These are phyloP conservation scores for Perkinsus marinus DNA, from an alignment of 169 alveolate species.

Conservation along the genomic window DNA sequence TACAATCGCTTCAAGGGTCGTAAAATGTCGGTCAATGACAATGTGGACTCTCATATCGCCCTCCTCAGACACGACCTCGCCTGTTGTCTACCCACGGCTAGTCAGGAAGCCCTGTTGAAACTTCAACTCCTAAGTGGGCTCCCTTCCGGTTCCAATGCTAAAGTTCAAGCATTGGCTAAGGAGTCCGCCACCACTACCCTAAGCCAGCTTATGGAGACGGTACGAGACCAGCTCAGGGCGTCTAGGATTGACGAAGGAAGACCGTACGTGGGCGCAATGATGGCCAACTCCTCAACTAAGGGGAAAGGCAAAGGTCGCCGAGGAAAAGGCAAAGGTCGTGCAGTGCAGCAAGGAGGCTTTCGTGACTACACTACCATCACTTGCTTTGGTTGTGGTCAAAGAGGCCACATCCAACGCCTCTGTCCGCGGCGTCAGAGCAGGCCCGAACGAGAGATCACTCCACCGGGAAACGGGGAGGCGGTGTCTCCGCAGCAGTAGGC, in stretches of 20 bases:
- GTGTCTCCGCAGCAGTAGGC: background rate
- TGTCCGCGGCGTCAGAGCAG: background rate
- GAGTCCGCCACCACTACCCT: background rate
- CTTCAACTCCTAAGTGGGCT: background rate
- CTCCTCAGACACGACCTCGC: background rate
- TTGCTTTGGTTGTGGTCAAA: background rate
- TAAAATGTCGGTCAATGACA: background rate
- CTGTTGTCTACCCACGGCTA: background rate
- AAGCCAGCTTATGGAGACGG: background rate
- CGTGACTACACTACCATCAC: background rate
- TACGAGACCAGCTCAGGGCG: background rate
- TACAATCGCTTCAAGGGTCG: background rate
- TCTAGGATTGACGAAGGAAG: background rate
- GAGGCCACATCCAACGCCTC: background rate
- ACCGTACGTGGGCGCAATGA: background rate
- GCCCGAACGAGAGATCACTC: background rate
- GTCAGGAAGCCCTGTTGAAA: background rate
- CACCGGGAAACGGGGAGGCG: background rate
- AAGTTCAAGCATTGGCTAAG: background rate
- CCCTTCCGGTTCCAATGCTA: background rate
- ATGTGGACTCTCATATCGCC: background rate
- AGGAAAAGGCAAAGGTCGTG: background rate
- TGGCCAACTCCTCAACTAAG: background rate
- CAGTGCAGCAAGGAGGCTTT: background rate
- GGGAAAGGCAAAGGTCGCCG: background rate